Evolutionary conservation across 495 filamentous ascomycete species (phyloP).

Genomic region (Penicillium odoratum): DNA sequence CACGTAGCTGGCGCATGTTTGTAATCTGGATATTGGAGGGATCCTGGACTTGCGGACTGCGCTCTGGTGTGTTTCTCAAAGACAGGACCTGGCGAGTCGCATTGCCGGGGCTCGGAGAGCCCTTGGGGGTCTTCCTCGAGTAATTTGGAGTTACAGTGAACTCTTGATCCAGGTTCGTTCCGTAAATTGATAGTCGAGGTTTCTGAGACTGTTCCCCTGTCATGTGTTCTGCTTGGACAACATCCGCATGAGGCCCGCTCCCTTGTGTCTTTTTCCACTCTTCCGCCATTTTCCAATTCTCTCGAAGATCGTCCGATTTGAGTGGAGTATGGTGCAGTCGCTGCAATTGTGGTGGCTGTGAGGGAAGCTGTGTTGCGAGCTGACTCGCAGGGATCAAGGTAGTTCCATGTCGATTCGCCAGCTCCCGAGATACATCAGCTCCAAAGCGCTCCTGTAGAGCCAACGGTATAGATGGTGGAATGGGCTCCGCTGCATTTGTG

Average conservation of each 20-base stretch:
- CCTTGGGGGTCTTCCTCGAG: constrained; percentile 12
- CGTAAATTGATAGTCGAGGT: background rate
- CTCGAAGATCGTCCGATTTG: constrained; percentile 27
- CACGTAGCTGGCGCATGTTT: constrained; percentile 9
- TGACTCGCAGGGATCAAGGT: constrained; percentile 17
- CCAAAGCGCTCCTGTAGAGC: constrained; percentile 37
- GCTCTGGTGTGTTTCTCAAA: background rate
- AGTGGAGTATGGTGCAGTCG: constrained; percentile 14
- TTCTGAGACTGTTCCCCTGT: background rate
- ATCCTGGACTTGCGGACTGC: background rate
- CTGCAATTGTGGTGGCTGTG: background rate
- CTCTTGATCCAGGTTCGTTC: constrained; percentile 31
- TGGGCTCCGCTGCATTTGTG: constrained; percentile 2
- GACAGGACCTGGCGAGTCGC: background rate
- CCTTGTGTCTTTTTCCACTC: constrained; percentile 23
- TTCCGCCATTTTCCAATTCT: constrained; percentile 30
- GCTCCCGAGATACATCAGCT: constrained; percentile 34
- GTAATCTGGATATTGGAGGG: constrained; percentile 7
- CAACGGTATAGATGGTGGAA: constrained; percentile 26
- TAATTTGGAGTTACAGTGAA: constrained; percentile 34
- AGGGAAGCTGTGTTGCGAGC: constrained; percentile 10
- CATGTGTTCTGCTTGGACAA: background rate
- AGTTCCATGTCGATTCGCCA: constrained; percentile 31
- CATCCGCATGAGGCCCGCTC: background rate
- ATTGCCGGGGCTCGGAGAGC: background rate